Conservation (phyloP, 1,139 yeast species). For the Geotrichum australiense region DNA sequence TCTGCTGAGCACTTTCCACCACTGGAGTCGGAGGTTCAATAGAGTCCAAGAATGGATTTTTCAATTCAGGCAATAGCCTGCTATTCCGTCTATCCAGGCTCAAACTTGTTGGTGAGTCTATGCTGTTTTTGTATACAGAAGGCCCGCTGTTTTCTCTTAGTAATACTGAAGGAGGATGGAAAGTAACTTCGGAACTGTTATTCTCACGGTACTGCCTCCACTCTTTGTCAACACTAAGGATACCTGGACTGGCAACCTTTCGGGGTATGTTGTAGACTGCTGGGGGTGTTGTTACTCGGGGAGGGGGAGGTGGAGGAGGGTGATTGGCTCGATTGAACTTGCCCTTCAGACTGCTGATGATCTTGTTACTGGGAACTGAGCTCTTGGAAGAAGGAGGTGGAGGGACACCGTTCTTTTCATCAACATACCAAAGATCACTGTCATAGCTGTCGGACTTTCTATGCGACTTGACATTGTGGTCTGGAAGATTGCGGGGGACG, state of each 20-base stretch:
- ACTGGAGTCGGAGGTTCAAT: no score
- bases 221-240: conserved; percentile 12
- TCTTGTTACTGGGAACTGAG: no score
- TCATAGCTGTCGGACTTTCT: conserved; percentile 3
- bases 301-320: conserved; percentile 7
- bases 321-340: neutral
- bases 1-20: neutral
- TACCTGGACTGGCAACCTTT: neutral
- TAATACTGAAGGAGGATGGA: conserved; percentile 10
- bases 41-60: no score
- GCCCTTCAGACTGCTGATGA: neutral
- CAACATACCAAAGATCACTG: conserved; percentile 8
- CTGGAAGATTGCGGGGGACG: conserved; percentile 4
- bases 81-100: no score
- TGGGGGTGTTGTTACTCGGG: conserved; percentile 4
- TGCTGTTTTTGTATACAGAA: no score
- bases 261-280: neutral
- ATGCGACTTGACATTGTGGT: neutral
- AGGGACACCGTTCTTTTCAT: conserved; percentile 3
- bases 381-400: neutral
- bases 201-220: conserved; percentile 9
- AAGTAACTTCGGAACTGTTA: neutral
- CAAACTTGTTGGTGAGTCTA: no score
- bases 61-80: no score
- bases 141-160: conserved; percentile 4